Percentiles rank a stretch among this genome's conserved stretches.
Conservation (phyloP, 2,329 filamentous ascomycete species). For the Fusarium longipes region DNA sequence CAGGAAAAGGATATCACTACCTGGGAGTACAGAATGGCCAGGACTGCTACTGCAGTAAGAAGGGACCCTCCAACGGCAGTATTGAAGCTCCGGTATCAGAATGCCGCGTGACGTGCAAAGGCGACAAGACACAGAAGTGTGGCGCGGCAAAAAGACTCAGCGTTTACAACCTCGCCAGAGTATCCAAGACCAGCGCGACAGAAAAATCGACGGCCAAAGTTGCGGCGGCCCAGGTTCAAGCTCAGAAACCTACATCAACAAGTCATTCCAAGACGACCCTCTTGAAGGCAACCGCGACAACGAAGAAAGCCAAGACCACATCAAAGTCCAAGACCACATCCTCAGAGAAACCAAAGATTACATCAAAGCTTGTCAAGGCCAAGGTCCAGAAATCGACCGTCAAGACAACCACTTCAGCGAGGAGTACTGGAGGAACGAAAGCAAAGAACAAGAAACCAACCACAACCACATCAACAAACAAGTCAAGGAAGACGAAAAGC, state of each 20-base stretch:
- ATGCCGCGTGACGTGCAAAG: slow-evolving; percentile 31
- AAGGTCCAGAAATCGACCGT: background rate
- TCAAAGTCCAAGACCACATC: background rate
- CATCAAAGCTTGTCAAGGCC: background rate
- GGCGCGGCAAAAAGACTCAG: slow-evolving; percentile 27
- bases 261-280: background rate
- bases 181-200: slow-evolving; percentile 2
- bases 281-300: background rate
- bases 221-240: background rate
- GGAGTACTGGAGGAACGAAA: background rate
- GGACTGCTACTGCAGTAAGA: slow-evolving; percentile 37
- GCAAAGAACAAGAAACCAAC: background rate
- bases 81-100: slow-evolving; percentile 19
- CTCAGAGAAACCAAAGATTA: background rate
- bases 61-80: slow-evolving; percentile 29
- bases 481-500: background rate
- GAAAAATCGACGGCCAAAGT: background rate
- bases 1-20: slow-evolving; percentile 23
- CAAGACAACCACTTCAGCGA: background rate
- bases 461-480: background rate
- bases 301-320: background rate
- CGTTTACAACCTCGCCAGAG: slow-evolving; percentile 29
- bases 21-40: slow-evolving; percentile 35
- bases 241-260: background rate
- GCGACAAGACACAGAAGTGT: slow-evolving; percentile 28